Conservation (phyloP, 495 filamentous ascomycete species). For the Podospora comata region DNA sequence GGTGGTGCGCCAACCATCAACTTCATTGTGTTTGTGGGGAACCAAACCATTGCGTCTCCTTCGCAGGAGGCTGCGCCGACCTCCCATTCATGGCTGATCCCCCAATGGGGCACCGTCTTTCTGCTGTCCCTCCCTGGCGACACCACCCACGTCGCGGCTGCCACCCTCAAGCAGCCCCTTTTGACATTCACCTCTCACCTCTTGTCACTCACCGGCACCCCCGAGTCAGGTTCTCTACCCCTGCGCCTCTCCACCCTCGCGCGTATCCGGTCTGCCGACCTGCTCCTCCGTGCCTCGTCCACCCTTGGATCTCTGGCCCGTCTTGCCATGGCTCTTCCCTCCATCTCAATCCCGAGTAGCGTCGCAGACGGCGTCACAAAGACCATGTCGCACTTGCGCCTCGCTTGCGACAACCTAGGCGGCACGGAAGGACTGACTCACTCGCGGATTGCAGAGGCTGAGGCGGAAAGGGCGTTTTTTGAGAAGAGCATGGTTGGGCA, state of each 20-base stretch:
- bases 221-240: slow-evolving; percentile 73
- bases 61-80: slow-evolving; percentile 42
- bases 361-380: slow-evolving; percentile 82
- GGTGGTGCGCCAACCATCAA: slow-evolving; percentile 90
- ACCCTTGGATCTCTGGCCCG: slow-evolving; percentile 91
- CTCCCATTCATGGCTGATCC: slow-evolving; percentile 89
- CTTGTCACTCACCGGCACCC: slow-evolving; percentile 81
- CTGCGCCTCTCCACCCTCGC: slow-evolving; percentile 80
- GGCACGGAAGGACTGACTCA: slow-evolving; percentile 62
- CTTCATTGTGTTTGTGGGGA: slow-evolving; percentile 81
- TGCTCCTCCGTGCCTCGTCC: slow-evolving; percentile 85
- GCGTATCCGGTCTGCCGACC: slow-evolving; percentile 78
- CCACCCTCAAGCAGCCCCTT: slow-evolving; percentile 71
- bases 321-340: slow-evolving; percentile 77
- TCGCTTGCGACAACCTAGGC: slow-evolving; percentile 69
- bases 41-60: slow-evolving; percentile 43
- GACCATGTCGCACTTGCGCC: slow-evolving; percentile 70
- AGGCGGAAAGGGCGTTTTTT: slow-evolving; percentile 94
- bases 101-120: slow-evolving; percentile 93
- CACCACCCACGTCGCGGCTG: slow-evolving; percentile 37
- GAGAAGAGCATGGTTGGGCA: slow-evolving; percentile 99
- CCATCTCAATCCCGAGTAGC: slow-evolving; percentile 82
- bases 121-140: slow-evolving; percentile 63
- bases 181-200: slow-evolving; percentile 91
- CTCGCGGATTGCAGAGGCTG: slow-evolving; percentile 77